Evolutionary conservation across 208 protist species (phyloP).

Genomic region (Strigomonas galati): DNA sequence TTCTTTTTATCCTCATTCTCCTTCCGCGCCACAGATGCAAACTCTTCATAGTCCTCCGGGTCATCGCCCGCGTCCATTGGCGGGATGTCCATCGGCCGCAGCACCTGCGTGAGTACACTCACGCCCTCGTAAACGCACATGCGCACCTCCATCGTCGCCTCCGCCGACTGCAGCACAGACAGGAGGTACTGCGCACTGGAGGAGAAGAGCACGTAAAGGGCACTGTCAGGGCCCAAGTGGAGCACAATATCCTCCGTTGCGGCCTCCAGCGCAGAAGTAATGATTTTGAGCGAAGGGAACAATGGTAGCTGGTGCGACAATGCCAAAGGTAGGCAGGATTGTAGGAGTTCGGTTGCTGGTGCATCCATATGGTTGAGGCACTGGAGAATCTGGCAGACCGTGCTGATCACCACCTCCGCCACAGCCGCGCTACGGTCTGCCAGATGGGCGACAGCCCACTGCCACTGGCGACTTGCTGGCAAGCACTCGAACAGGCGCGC

Average conservation of each 20-base stretch:
- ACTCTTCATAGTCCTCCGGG: slow-evolving; percentile 54
- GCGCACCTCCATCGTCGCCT: slow-evolving; percentile 21
- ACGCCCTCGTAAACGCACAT: slow-evolving; percentile 65
- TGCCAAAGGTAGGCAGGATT: background rate
- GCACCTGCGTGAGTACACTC: slow-evolving; percentile 60
- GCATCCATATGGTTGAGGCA: slow-evolving; percentile 47
- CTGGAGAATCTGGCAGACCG: slow-evolving; percentile 50
- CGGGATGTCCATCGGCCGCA: slow-evolving; percentile 46
- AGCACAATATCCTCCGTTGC: slow-evolving; percentile 52
- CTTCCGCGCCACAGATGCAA: slow-evolving; percentile 21
- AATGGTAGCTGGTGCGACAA: background rate
- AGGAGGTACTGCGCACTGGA: slow-evolving; percentile 35
- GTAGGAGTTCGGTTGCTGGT: background rate
- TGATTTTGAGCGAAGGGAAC: slow-evolving; percentile 25
- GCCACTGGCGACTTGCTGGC: slow-evolving; percentile 44
- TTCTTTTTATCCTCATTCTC: slow-evolving; percentile 30
- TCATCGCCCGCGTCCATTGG: slow-evolving; percentile 63
- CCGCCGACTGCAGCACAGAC: slow-evolving; percentile 23
- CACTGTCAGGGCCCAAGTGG: slow-evolving; percentile 22
- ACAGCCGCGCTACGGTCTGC: background rate
- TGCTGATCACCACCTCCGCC: slow-evolving; percentile 17
- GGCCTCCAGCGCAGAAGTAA: slow-evolving; percentile 56
- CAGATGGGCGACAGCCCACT: slow-evolving; percentile 27
- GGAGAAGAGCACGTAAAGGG: slow-evolving; percentile 48
- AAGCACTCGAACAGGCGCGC: slow-evolving; percentile 51